A percentile compares a stretch with the other conserved stretches of the same genome.
phyloP scores from a whole-genome alignment of 305 asterid species.

The Ilex paraguariensis region DNA sequence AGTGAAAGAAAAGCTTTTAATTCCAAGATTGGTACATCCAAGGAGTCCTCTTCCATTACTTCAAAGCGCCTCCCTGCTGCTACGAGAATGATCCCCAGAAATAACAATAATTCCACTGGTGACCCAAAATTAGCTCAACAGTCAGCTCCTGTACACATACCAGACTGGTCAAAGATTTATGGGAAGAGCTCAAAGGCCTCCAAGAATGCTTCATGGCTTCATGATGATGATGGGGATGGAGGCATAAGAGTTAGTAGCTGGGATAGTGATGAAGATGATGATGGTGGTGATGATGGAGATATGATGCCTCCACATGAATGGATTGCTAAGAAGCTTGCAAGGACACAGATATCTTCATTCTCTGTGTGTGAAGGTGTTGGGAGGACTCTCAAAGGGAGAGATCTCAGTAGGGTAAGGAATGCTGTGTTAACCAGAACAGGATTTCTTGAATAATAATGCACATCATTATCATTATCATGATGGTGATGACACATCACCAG shows the following conservation, averaged over 20 bases:
- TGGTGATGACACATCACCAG: no score
- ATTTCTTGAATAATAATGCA: slow-evolving; percentile 42
- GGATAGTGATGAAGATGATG: slow-evolving; percentile 17
- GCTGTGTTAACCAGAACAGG: slow-evolving; percentile 59
- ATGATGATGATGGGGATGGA: slow-evolving; percentile 2
- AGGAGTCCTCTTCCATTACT: slow-evolving; percentile 10
- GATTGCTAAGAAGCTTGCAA: slow-evolving; percentile 38
- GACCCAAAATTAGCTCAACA: slow-evolving; percentile 22
- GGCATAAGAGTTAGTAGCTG: slow-evolving; percentile 12
- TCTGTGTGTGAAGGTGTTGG: slow-evolving; percentile 74
- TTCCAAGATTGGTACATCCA: slow-evolving; percentile 4
- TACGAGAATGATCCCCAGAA: slow-evolving; percentile 33
- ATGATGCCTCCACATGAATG: slow-evolving; percentile 61
- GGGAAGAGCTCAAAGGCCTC: slow-evolving; percentile 17
- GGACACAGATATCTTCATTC: slow-evolving; percentile 34
- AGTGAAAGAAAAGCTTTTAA: slow-evolving; percentile 17
- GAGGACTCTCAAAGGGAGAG: slow-evolving; percentile 73
- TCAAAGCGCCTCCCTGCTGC: slow-evolving; percentile 23
- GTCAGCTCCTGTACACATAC: slow-evolving; percentile 52
- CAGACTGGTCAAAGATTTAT: slow-evolving; percentile 53
- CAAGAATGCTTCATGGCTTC: slow-evolving; percentile 2
- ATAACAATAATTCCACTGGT: slow-evolving; percentile 7
- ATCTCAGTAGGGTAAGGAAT: slow-evolving; percentile 56
- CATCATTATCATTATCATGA: no score
- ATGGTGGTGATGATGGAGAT: slow-evolving; percentile 13